Evolutionary conservation across 371 early-diverging fungal genomes (phyloP), one percentile per base, ranked within the genome.

Genomic region (Mortierella polycephala): DNA sequence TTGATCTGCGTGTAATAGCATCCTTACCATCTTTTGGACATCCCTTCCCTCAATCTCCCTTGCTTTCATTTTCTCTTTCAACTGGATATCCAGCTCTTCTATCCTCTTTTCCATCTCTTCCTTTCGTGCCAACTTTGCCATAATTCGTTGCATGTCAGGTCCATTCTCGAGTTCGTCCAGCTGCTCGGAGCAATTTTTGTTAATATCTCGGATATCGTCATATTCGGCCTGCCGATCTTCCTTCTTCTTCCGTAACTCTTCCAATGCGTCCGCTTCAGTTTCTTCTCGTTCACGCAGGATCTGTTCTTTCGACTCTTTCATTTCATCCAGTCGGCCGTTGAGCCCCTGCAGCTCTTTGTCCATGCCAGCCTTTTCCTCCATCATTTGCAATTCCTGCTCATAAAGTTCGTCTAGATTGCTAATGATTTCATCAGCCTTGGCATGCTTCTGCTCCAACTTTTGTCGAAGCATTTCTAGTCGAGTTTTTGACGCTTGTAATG

Each of bases 11-110:
- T 57, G 30, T 10, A 30, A 30, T 45, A 12, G 10, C 10, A 39
- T 18, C 44, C 46, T 58, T 70, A 75, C 71, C 71, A 76, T 30
- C 9, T 67, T 71, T 11, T 71, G 71, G n/a, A 67, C 74, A 37
- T 56, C 61, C 40, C 51, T 56, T 49, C 69, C 74, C n/a, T 68
- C 64, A 0, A 61, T 40, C 68, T 46, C 44, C 47, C 30, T n/a
- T 11, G 64, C 46, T 7, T 21, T 66, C 56, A 55, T 71, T 30
- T 45, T 58, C 40, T 71, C 51, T 8, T 47, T 47, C n/a, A 58
- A 16, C 54, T 58, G 13, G 13, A 12, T 40, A n/a, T 65, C 20
- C 21, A 67, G 42, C 12, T 62, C 45, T 12, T 45, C 55, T 40
- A 53, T 56, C 45, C 60, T 64, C 20, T 60, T 61, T 7, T 65